Percentiles rank a stretch among this genome's conserved stretches.
Evolutionary conservation across 176 grass and related monocot genomes (phyloP).

Genomic region (Chloris gayana): DNA sequence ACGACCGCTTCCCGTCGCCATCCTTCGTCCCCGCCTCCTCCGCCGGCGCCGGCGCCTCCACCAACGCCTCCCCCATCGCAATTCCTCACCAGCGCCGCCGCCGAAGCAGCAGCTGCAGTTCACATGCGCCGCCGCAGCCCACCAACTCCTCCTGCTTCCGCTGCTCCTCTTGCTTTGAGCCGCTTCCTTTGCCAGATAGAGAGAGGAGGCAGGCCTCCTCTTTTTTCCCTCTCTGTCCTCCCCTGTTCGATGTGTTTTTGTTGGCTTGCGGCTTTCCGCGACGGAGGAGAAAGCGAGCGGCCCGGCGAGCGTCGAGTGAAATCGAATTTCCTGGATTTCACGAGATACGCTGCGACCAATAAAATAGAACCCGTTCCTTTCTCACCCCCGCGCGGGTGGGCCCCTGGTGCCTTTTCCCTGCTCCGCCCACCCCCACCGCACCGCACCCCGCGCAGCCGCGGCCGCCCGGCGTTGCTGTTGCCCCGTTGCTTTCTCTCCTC

Average conservation of each 20-base stretch:
- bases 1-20: not conserved
- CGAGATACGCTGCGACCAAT: constrained; percentile 75
- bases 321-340: constrained; percentile 85
- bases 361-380: constrained; percentile 45
- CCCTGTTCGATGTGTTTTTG: constrained; percentile 8
- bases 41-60: not conserved
- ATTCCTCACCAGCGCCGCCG: not conserved
- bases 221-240: not conserved
- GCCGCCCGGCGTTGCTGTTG: constrained; percentile 17
- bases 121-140: constrained; percentile 30
- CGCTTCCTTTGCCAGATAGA: constrained; percentile 9
- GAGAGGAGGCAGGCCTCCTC: not conserved
- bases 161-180: not conserved
- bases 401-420: not conserved
- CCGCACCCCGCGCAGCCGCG: not conserved
- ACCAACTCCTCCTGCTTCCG: not conserved
- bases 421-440: not conserved
- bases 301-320: constrained; percentile 37
- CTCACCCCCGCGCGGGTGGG: not conserved
- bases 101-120: not conserved
- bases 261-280: constrained; percentile 35
- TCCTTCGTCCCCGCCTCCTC: constrained; percentile 35
- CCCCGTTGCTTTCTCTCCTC: constrained; percentile 36
- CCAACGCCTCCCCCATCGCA: constrained; percentile 10
- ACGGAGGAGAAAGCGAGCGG: constrained; percentile 26